A percentile compares a stretch with the other conserved stretches of the same genome.
Conservation (phyloP, 768 basidiomycete genomes). For the Pilatotrama ljubarskyi region DNA sequence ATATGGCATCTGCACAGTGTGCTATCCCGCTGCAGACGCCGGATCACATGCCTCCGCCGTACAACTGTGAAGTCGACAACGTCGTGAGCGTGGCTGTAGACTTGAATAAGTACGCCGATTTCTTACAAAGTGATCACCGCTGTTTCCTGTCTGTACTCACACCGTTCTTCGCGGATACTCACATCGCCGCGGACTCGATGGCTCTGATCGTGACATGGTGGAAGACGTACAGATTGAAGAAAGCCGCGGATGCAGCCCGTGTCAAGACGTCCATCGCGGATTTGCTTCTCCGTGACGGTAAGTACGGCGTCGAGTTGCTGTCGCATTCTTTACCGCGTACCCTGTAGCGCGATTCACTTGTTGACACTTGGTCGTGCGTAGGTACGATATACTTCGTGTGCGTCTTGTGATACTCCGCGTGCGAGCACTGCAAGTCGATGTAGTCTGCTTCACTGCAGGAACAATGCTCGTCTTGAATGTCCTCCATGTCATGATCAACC, state of each 20-base stretch:
- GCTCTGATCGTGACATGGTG: conserved; percentile 13
- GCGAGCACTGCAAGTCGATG: too few relatives aligned
- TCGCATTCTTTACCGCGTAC: too few relatives aligned
- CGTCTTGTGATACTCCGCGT: background rate
- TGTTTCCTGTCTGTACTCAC: too few relatives aligned
- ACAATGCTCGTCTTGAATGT: conserved; percentile 7
- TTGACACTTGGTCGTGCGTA: background rate
- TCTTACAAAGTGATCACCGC: background rate
- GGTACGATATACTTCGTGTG: conserved; percentile 8
- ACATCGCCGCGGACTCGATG: conserved; percentile 7
- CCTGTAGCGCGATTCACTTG: too few relatives aligned
- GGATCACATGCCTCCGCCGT: conserved; percentile 3
- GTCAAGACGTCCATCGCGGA: background rate
- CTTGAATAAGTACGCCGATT: background rate
- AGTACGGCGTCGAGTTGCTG: too few relatives aligned
- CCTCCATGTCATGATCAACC: conserved; percentile 5
- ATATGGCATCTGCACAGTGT: background rate
- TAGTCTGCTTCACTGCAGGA: background rate
- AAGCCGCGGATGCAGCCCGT: conserved; percentile 1
- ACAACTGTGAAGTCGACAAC: background rate
- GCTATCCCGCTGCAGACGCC: background rate
- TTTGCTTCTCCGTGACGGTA: conserved; percentile 9
- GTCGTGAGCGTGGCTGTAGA: background rate
- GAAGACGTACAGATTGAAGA: conserved; percentile 10
- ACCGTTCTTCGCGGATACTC: background rate